Percentiles rank a stretch among this genome's conserved stretches.
Conservation (phyloP, 2,329 filamentous ascomycete species). For the Cladophialophora chaetospira region DNA sequence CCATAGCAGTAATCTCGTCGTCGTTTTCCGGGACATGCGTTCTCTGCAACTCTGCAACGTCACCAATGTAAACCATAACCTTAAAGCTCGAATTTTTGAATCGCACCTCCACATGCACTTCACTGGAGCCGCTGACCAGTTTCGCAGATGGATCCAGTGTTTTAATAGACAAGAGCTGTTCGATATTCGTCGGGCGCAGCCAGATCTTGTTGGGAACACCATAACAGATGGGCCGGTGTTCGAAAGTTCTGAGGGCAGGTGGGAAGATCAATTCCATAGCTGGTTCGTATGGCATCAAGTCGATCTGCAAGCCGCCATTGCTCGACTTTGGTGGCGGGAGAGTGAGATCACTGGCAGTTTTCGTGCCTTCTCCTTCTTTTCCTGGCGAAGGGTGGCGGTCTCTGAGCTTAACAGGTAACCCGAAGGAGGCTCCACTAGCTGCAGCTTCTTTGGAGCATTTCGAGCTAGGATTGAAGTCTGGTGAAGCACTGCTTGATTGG, state of each 20-base stretch:
- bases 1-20: no score
- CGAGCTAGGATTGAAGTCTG: no score
- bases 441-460: no score
- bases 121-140: conserved; percentile 92
- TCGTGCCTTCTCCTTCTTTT: no score
- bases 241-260: conserved; percentile 77
- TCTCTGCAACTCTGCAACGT: conserved; percentile 87
- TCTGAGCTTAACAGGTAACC: no score
- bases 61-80: conserved; percentile 86
- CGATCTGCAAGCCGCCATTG: no score
- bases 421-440: no score
- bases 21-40: conserved; percentile 72
- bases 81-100: conserved; percentile 94
- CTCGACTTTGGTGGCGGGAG: no score
- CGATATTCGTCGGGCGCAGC: conserved; percentile 84
- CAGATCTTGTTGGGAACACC: conserved; percentile 94
- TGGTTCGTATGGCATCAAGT: conserved; percentile 91
- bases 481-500: no score
- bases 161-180: conserved; percentile 92
- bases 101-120: conserved; percentile 97
- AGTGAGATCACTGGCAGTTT: no score
- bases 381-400: no score
- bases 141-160: conserved; percentile 80
- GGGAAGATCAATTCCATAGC: conserved; percentile 96
- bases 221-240: conserved; percentile 79